Evolutionary conservation across 2,329 filamentous ascomycete genomes (phyloP).

Genomic region (Penicillium sp.): DNA sequence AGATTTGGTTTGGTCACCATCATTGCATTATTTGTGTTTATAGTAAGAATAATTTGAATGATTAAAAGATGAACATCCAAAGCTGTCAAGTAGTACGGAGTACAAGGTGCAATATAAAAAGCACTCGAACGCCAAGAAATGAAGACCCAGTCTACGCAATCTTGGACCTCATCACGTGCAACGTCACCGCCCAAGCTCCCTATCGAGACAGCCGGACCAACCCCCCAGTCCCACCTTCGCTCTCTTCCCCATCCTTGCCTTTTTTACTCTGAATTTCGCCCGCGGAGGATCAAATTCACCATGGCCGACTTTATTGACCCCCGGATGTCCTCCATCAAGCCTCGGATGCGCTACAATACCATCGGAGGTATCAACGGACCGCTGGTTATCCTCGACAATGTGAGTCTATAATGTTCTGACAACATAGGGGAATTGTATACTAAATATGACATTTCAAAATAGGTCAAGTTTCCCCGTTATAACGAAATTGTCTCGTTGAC

Average conservation of each 20-base stretch:
- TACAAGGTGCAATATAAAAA: neutral
- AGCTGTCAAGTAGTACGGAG: too few relatives aligned
- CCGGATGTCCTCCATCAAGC: conserved; percentile 58
- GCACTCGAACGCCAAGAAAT: neutral
- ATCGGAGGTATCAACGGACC: conserved; percentile 97
- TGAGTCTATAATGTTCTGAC: too few relatives aligned
- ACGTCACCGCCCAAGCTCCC: conserved; percentile 28
- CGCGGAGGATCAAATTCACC: conserved; percentile 17
- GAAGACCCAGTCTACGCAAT: neutral
- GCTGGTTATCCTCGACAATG: conserved; percentile 95
- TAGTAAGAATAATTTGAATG: too few relatives aligned
- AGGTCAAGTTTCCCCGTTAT: conserved; percentile 88
- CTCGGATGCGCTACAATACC: conserved; percentile 91
- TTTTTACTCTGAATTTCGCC: conserved; percentile 4
- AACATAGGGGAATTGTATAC: too few relatives aligned
- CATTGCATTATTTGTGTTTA: too few relatives aligned
- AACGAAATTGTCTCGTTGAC: conserved; percentile 98
- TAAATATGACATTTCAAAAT: too few relatives aligned
- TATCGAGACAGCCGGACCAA: conserved; percentile 26
- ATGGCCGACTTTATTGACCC: conserved; percentile 48
- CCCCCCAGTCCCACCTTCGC: conserved; percentile 21
- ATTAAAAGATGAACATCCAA: too few relatives aligned
- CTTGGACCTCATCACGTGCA: conserved; percentile 21
- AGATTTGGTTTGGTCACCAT: too few relatives aligned
- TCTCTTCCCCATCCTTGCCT: conserved; percentile 14